Base-by-base conservation (phyloP, 176 grass and related monocot genomes). In the sorghum (Sorghum bicolor) region DNA sequence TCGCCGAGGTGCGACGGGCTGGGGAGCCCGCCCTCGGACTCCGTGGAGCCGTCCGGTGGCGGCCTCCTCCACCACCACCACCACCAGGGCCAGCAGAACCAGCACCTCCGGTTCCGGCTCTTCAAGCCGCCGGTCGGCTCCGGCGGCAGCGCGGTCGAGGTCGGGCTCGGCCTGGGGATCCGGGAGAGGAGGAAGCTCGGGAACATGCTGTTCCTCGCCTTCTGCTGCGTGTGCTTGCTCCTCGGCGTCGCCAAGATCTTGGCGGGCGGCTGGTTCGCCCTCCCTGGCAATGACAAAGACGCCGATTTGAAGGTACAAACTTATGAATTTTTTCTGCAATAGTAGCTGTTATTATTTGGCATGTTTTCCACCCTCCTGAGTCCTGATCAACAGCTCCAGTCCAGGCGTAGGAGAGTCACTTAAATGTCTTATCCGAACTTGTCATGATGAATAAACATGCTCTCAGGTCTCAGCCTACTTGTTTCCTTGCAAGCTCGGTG, bases 121-220 rank as follows among this genome's bases (percentile, higher is more conserved):
- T 92, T 92, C 77, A 92, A 87, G 81, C 84, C 58, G 9, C 81
- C 70, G 43, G 84, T 58, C n/a, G n/a, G n/a, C 57, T 41, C 84
- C 70, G 64, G 30, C 34, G 53, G 32, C 16, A 28, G 55, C 20
- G 58, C 48, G 1, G 80, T 64, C 19, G 57, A 37, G 1, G 80
- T 64, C 47, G 88, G 81, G 45, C 84, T 90, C 36, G 88, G 88
- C 16, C 57, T 80, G 67, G 93, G 85, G 73, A 64, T 89, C 76
- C 69, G 82, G 26, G 89, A 91, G 82, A 81, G 82, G 67, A 89
- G 83, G 86, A 88, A 48, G 83, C 82, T 98, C 44, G 89, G 91
- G 6, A 98, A 98, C 41, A 24, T 87, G 57, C 74, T 94, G n/a
- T 94, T 98, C 91, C 87, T 98, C 76, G 78, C 77, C 43, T 98